Evolutionary conservation across 495 filamentous ascomycete species (phyloP).

Genomic region (Penicillium robsamsonii): DNA sequence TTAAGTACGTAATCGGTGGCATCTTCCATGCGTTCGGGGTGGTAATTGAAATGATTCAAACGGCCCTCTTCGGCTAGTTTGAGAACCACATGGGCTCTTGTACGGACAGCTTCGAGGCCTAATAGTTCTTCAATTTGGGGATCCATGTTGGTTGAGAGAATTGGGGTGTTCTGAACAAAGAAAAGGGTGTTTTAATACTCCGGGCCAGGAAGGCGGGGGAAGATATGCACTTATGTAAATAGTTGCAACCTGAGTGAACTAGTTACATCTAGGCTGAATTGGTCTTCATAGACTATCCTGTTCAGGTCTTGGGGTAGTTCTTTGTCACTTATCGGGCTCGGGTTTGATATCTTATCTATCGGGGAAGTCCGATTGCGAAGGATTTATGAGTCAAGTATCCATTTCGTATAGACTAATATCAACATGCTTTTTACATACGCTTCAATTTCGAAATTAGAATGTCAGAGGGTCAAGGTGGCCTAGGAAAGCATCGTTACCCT

Average conservation of each 20-base stretch:
- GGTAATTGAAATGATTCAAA: conserved; percentile 37
- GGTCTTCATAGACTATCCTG: not conserved
- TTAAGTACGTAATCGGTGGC: conserved; percentile 33
- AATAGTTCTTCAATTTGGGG: conserved; percentile 31
- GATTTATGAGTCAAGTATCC: not conserved
- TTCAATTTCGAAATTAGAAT: conserved; percentile 30
- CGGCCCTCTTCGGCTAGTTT: conserved; percentile 29
- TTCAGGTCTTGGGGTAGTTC: not conserved
- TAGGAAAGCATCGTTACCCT: conserved; percentile 57
- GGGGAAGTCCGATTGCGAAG: not conserved
- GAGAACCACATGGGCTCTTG: conserved; percentile 32
- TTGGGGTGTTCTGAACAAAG: not conserved
- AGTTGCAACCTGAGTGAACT: not conserved
- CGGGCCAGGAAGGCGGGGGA: conserved; percentile 1
- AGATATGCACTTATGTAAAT: conserved; percentile 9
- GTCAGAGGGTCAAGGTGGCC: conserved; percentile 57
- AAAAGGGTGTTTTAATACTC: not conserved
- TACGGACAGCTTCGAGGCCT: conserved; percentile 40
- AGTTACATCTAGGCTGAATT: not conserved
- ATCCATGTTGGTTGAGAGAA: conserved; percentile 4
- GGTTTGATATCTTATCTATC: conserved; percentile 1
- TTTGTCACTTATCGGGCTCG: not conserved
- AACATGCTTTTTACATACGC: conserved; percentile 12
- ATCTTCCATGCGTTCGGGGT: conserved; percentile 25
- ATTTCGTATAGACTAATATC: conserved; percentile 15